Base-by-base conservation (phyloP, 495 filamentous ascomycete genomes). In the Chaetomidium leptoderma region DNA sequence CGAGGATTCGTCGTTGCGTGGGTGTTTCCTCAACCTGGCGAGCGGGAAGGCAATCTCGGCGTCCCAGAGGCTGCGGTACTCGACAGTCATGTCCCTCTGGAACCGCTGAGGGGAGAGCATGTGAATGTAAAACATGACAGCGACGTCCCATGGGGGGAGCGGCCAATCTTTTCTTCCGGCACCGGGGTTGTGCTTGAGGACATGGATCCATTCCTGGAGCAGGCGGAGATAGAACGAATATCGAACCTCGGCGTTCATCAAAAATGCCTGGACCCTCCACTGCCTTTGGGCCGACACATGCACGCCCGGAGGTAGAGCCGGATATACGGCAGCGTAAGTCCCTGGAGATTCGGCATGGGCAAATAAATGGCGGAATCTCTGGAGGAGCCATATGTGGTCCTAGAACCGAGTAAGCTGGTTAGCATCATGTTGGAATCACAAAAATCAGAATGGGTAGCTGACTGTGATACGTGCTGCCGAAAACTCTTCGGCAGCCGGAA, bases 161-260 rank as follows among this genome's bases (percentile, higher is more conserved):
- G 44, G 44, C 44, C 44, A 47, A 13, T 47, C 27, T 4, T 30
- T 30, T 14, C 6, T n/a, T 30, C 13, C 13, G 14, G 14, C 26
- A 19, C 6, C 16, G 7, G 1, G 24, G 24, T 43, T 16, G 13
- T 17, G 11, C 16, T 47, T 30, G 1, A 9, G 13, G 26, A n/a
- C n/a, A n/a, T n/a, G n/a, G n/a, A 47, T 4, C 44, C 44, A 47
- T 2, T 47, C 7, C 1, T 30, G 24, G 16, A 47, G 26, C 4
- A 30, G 26, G 13, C 27, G 44, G 24, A 47, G 44, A 17, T 47
- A 47, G 26, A 47, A 47, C 7, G 44, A 47, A 30, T 47, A 47
- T 8, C 44, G 24, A 29, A 47, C 44, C 44, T 47, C 44, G 26
- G 44, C 44, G 44, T 30, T 47, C 44, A 47, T 47, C 24, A 47